phyloP scores from a whole-genome alignment of 495 filamentous ascomycete species.

The Cercophora sp. region DNA sequence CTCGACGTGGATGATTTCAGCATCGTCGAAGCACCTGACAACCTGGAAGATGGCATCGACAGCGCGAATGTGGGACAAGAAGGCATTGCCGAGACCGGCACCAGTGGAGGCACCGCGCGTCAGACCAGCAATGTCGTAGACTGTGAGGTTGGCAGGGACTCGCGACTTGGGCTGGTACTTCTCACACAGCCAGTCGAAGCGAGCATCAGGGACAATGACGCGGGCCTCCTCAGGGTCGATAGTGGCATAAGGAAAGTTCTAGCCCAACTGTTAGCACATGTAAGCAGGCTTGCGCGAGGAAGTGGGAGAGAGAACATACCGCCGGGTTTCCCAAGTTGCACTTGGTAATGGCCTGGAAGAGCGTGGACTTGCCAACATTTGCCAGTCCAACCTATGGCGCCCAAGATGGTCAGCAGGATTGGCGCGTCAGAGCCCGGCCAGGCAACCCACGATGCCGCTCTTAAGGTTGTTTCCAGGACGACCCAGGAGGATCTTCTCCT shows the following conservation, averaged over 20 bases:
- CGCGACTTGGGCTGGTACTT: constrained; percentile 96
- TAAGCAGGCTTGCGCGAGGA: constrained; percentile 8
- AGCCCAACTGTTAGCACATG: constrained; percentile 21
- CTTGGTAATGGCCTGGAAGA: constrained; percentile 99
- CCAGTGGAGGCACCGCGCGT: constrained; percentile 95
- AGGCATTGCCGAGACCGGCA: constrained; percentile 95
- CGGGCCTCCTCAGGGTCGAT: constrained; percentile 98
- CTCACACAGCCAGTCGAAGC: constrained; percentile 91
- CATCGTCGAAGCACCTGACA: constrained; percentile 97
- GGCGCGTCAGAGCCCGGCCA: constrained; percentile 16
- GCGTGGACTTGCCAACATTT: constrained; percentile 98
- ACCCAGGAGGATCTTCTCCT: constrained; percentile 82
- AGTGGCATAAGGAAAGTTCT: constrained; percentile 99
- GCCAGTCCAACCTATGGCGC: constrained; percentile 82
- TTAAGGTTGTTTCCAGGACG: constrained; percentile 98
- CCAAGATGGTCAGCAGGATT: constrained; percentile 25
- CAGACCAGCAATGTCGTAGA: constrained; percentile 98
- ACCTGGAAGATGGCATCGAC: constrained; percentile 99
- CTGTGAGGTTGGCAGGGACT: constrained; percentile 94
- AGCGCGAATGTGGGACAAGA: constrained; percentile 97
- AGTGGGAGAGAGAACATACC: constrained; percentile 45
- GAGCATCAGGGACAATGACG: constrained; percentile 94
- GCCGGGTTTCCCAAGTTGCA: constrained; percentile 96
- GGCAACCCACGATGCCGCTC: constrained; percentile 91
- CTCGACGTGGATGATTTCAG: constrained; percentile 99